phyloP scores from a whole-genome alignment of 2,329 filamentous ascomycete species.

The Botrytis hyacinthi region DNA sequence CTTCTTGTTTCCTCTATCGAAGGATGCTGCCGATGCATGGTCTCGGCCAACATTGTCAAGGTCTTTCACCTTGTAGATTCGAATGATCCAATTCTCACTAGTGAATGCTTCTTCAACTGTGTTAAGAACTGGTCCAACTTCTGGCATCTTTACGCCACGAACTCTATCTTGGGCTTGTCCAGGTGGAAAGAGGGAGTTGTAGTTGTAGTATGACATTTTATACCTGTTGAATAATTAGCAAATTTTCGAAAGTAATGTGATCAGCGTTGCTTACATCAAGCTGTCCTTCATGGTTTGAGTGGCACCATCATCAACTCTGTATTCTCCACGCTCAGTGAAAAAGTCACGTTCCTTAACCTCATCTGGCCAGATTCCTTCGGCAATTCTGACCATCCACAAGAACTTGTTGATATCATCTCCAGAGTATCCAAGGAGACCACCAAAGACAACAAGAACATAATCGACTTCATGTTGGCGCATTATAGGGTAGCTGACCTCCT shows the following conservation, averaged over 20 bases:
- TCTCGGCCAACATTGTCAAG: constrained; percentile 94
- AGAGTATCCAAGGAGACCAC: constrained; percentile 92
- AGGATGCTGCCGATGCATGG: constrained; percentile 67
- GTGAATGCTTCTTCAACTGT: constrained; percentile 96
- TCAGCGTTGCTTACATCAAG: constrained; percentile 72
- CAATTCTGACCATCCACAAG: constrained; percentile 99
- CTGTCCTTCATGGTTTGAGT: constrained; percentile 99
- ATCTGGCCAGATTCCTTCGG: constrained; percentile 99
- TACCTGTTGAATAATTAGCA: constrained; percentile 62
- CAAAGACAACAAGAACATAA: constrained; percentile 97
- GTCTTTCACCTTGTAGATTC: constrained; percentile 99
- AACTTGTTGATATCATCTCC: constrained; percentile 99
- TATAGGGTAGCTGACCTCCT: constrained; percentile 98
- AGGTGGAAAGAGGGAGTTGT: constrained; percentile 82
- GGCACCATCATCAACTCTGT: constrained; percentile 88
- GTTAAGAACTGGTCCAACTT: constrained; percentile 78
- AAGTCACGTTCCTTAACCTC: constrained; percentile 96
- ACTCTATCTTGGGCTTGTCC: constrained; percentile 91
- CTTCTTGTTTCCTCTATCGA: constrained; percentile 80
- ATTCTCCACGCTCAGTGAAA: constrained; percentile 92
- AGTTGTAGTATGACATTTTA: constrained; percentile 99
- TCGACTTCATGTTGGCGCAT: constrained; percentile 98
- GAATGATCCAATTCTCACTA: constrained; percentile 99
- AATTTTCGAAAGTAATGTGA: background rate
- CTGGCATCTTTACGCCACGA: constrained; percentile 75